Base-by-base conservation (phyloP, 352 stramenopile species). In the Plasmopara muralis region DNA sequence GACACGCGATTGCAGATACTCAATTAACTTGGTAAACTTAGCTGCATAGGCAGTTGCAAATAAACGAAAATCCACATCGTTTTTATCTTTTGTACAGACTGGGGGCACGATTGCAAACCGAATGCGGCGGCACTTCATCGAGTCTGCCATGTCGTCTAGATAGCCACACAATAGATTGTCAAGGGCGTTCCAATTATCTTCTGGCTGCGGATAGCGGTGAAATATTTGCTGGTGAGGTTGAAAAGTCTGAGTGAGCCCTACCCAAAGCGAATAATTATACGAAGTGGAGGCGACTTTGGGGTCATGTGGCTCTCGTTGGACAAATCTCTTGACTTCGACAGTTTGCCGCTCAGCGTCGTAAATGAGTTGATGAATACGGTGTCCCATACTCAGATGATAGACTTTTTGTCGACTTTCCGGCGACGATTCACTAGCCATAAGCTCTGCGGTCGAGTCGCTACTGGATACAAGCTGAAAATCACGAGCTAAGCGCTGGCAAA, bases 321-420 rank as follows among this genome's bases (percentile, higher is more conserved):
- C 64, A 58, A 85, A 93, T 39, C 74, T 59, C 48, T 89, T 89
- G 8, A 93, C 80, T 48, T 93, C 79, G 39, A 93, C 82, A 1
- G 74, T 83, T 47, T 89, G 77, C 5, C 73, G 64, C 37, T 86
- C 69, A 8, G 74, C 61, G 42, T 93, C 78, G 43, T 90, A 87
- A 39, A 85, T 85, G 8, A 93, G 70, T 50, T 87, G 72, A 53
- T 93, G 79, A 47, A 93, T 88, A 5, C 77, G 75, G 43, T 93
- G 79, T 9, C 77, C 82, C 74, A 89, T 89, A 38, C 77, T 90
- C 37, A 93, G 55, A 53, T 82, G 65, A 47, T 89, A 90, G 7
- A 73, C 67, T 33, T 59, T 51, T 45, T 47, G 60, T 59, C 55
- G 54, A 44, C 28, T 62, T 6, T 63, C 49, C 43, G 56, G 31